phyloP scores from a whole-genome alignment of 73 alveolate genomes.

The Tetrahymena thermophila region DNA sequence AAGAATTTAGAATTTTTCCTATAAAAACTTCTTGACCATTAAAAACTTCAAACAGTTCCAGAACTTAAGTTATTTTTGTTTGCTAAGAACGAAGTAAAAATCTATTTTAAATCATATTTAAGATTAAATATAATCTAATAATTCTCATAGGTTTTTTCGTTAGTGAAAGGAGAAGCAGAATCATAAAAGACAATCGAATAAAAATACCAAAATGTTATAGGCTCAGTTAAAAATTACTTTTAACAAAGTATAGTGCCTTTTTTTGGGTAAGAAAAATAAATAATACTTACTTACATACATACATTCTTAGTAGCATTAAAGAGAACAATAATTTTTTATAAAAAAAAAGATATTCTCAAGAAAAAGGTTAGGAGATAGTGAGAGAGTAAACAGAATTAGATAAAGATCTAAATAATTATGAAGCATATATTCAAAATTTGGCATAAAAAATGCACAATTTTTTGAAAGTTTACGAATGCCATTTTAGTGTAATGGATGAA shows the following conservation, averaged over 20 bases:
- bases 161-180: conserved; percentile 37
- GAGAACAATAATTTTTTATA: background rate
- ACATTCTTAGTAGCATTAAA: background rate
- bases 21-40: conserved; percentile 20
- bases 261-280: background rate
- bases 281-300: too few species aligned
- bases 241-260: background rate
- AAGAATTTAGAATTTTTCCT: conserved; percentile 27
- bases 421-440: background rate
- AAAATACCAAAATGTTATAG: conserved; percentile 16
- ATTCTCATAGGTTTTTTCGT: conserved; percentile 7
- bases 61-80: conserved; percentile 22
- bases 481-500: background rate
- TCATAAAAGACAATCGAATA: conserved; percentile 35
- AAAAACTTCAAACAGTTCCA: conserved; percentile 19
- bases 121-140: background rate
- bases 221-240: conserved; percentile 15
- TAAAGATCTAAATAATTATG: conserved; percentile 13
- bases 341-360: background rate
- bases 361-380: conserved; percentile 10
- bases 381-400: conserved; percentile 21
- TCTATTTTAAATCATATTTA: background rate
- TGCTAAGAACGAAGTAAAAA: conserved; percentile 22
- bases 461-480: background rate
- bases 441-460: background rate